A percentile compares a stretch with the other conserved stretches of the same genome.
Conservation (phyloP, 2,329 filamentous ascomycete genomes). For the Fusarium euwallaceae region DNA sequence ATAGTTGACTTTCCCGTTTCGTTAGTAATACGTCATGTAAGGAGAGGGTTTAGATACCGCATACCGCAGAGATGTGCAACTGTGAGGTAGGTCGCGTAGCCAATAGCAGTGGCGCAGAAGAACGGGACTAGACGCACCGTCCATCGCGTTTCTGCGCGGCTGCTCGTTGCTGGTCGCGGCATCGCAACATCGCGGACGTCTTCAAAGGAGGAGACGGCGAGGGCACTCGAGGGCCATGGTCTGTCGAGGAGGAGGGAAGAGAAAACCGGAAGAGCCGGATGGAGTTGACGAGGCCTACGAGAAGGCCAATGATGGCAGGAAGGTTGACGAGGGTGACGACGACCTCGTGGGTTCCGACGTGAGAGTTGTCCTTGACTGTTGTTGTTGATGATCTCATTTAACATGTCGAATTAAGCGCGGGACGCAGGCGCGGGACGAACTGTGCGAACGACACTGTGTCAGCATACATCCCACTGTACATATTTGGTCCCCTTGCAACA, state of each 20-base stretch:
- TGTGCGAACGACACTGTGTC: not conserved
- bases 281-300: not conserved
- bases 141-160: constrained; percentile 50
- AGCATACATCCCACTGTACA: not conserved
- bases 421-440: not conserved
- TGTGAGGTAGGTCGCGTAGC: constrained; percentile 79
- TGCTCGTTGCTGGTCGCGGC: constrained; percentile 46
- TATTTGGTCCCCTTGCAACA: not conserved
- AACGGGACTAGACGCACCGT: constrained; percentile 73
- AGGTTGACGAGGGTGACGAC: not conserved
- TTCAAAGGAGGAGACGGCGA: constrained; percentile 12
- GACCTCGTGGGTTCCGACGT: not conserved
- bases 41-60: constrained; percentile 47
- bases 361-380: not conserved
- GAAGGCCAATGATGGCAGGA: not conserved
- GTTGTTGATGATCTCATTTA: constrained; percentile 5
- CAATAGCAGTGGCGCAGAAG: constrained; percentile 74
- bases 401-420: not conserved
- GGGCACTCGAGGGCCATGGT: not conserved
- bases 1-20: constrained; percentile 69
- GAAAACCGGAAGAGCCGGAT: not conserved
- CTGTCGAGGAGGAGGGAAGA: not conserved
- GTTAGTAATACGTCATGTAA: constrained; percentile 6
- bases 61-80: constrained; percentile 76
- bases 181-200: constrained; percentile 50